These are phyloP conservation scores for Gamsiella multidivaricata DNA, from an alignment of 192 early-diverging fungal genomes.

Conservation along the genomic window DNA sequence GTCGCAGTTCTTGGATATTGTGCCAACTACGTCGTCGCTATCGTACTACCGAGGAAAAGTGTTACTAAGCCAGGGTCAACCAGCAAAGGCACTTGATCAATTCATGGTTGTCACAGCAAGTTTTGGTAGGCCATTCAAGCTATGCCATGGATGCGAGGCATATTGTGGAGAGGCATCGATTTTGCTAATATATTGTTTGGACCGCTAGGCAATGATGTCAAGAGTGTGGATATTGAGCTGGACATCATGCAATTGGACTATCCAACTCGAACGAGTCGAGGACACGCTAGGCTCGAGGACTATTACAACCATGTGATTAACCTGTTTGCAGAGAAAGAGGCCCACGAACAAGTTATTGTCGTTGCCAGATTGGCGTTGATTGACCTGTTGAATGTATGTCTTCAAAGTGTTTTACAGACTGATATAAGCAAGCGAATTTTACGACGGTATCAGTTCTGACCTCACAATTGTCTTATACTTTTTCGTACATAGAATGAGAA, in stretches of 20 bases:
- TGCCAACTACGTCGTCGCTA: conserved; percentile 22
- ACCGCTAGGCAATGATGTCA: conserved; percentile 35
- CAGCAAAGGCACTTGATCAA: conserved; percentile 26
- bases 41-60: conserved; percentile 44
- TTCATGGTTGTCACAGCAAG: conserved; percentile 35
- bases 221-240: conserved; percentile 39
- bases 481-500: conserved; percentile 9
- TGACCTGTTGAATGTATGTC: conserved; percentile 19
- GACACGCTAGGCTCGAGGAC: conserved; percentile 45
- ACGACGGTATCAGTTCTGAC: too few relatives aligned
- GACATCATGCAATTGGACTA: conserved; percentile 50
- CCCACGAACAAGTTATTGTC: conserved; percentile 31
- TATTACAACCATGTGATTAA: conserved; percentile 35
- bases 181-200: not conserved
- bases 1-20: conserved; percentile 29
- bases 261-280: conserved; percentile 4
- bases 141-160: too few relatives aligned
- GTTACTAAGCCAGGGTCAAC: conserved; percentile 18
- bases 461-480: too few relatives aligned
- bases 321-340: conserved; percentile 13
- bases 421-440: too few relatives aligned
- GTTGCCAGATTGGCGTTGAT: conserved; percentile 27
- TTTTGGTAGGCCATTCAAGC: conserved; percentile 33
- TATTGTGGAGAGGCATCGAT: not conserved
- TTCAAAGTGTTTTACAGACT: not conserved